Evolutionary conservation across 1,139 yeast genomes (phyloP), one percentile per base, ranked within the genome.

Genomic region (Kurtzmaniella quercitrusa): DNA sequence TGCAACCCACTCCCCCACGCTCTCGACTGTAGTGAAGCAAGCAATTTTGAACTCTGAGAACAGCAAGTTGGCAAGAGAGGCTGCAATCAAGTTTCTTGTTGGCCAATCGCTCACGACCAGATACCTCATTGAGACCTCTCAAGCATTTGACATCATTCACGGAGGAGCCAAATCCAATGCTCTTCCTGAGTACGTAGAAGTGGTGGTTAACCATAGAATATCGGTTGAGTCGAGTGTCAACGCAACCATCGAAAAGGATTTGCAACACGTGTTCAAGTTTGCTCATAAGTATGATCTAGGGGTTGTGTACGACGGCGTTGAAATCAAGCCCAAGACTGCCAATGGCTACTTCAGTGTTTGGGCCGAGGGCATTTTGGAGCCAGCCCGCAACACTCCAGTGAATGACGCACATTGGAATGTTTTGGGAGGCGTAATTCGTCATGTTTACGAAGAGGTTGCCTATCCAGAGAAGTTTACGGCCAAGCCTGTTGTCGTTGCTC

Each of bases 341-440:
- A 56, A 58, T 8, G 83, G 83, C 3, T 56, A 60, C 34, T 73
- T 82, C 56, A 65, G 64, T 33, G 56, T 80, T 37, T 51, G 60
- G 3, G 47, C 62, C 38, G 46, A 48, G 6, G 60, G 57, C 17
- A 57, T 66, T 3, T 58, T 77, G 25, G 75, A 75, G 44, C 82
- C 85, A 5, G 81, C 87, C 1, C 87, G 87, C 2, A 57, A 72
- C 5, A 70, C 85, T 0, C 75, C 77, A 3, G 58, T 62, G 14
- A 65, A 64, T 41, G 74, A 73, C 37, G 65, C 60, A n/a, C 60
- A 68, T 8, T 82, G 84, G 83, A 66, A 70, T 34, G 48, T 68
- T 2, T 67, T 79, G 39, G 75, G 77, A 0, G 84, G 85, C 6
- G 65, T 82, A 2, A 70, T 80, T 41, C 71, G 78, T 41, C 75